Evolutionary conservation across 2,329 filamentous ascomycete genomes (phyloP).

Genomic region (Chaetothyriales sp.): DNA sequence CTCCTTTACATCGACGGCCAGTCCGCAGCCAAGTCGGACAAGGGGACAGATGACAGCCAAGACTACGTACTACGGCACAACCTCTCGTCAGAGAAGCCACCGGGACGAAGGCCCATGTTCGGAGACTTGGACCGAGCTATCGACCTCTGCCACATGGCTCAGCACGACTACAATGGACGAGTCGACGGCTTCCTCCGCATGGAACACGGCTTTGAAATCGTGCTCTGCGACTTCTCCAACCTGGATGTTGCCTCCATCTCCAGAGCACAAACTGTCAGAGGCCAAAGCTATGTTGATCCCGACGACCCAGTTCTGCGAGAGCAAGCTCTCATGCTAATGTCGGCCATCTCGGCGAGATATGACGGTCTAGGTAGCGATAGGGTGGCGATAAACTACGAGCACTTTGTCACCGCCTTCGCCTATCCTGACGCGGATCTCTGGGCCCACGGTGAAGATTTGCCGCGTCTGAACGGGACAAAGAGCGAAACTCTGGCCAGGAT

Average conservation of each 20-base stretch:
- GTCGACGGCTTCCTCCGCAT: conserved; percentile 53
- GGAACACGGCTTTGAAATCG: conserved; percentile 57
- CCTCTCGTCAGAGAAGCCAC: not conserved
- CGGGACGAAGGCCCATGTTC: conserved; percentile 14
- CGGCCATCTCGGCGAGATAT: conserved; percentile 12
- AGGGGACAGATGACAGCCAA: conserved; percentile 54
- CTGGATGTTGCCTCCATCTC: conserved; percentile 24
- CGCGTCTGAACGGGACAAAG: conserved; percentile 26
- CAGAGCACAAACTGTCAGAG: conserved; percentile 6
- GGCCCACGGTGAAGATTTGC: conserved; percentile 22
- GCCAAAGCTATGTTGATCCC: not conserved
- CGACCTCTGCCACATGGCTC: conserved; percentile 40
- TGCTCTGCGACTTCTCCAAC: conserved; percentile 47
- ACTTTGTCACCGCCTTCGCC: conserved; percentile 34
- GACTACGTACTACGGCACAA: conserved; percentile 41
- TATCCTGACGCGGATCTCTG: conserved; percentile 29
- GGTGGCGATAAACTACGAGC: conserved; percentile 33
- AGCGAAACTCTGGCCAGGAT: conserved; percentile 24
- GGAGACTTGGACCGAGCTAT: conserved; percentile 39
- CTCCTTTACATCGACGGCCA: conserved; percentile 58
- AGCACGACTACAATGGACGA: conserved; percentile 33
- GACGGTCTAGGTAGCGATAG: conserved; percentile 21
- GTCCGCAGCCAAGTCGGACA: conserved; percentile 48
- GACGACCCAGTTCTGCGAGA: not conserved
- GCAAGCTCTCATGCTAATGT: conserved; percentile 3